phyloP scores from a whole-genome alignment of 2,329 filamentous ascomycete genomes.

The Diaporthe citri region DNA sequence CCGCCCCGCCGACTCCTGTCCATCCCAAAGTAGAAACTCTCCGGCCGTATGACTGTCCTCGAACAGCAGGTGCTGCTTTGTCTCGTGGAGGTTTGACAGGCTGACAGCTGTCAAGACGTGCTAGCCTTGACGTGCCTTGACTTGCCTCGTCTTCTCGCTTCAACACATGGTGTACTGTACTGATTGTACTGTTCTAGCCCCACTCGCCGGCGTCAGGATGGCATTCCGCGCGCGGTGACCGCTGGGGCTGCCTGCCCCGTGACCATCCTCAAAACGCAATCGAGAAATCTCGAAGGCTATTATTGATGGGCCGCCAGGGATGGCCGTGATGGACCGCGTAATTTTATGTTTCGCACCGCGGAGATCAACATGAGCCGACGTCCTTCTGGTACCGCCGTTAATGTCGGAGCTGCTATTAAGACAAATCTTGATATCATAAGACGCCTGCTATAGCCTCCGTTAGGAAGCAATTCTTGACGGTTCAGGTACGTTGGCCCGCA shows the following conservation, averaged over 20 bases:
- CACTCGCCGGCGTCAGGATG: not conserved
- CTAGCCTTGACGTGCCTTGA: not conserved
- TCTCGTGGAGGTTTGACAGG: not conserved
- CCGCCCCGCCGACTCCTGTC: not conserved
- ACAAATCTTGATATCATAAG: constrained; percentile 23
- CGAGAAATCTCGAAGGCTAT: constrained; percentile 16
- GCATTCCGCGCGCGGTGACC: constrained; percentile 8
- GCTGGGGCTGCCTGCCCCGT: constrained; percentile 20
- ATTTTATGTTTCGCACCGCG: constrained; percentile 22
- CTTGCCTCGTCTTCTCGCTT: not conserved
- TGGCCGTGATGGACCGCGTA: constrained; percentile 21
- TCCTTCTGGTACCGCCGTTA: constrained; percentile 11
- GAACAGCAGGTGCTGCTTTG: not conserved
- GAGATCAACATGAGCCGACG: constrained; percentile 23
- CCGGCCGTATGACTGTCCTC: not conserved
- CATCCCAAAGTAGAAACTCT: constrained; percentile 13
- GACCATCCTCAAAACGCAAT: constrained; percentile 21
- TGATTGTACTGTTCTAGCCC: not conserved
- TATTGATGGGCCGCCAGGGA: constrained; percentile 16
- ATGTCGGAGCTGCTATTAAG: constrained; percentile 4
- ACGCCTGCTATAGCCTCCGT: constrained; percentile 12
- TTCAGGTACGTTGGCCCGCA: constrained; percentile 23
- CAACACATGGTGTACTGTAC: constrained; percentile 2
- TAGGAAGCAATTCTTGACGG: constrained; percentile 6
- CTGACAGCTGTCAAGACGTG: constrained; percentile 17